These are phyloP conservation scores for Epichloe bromicola DNA, from an alignment of 2,329 filamentous ascomycete genomes.

Conservation along the genomic window DNA sequence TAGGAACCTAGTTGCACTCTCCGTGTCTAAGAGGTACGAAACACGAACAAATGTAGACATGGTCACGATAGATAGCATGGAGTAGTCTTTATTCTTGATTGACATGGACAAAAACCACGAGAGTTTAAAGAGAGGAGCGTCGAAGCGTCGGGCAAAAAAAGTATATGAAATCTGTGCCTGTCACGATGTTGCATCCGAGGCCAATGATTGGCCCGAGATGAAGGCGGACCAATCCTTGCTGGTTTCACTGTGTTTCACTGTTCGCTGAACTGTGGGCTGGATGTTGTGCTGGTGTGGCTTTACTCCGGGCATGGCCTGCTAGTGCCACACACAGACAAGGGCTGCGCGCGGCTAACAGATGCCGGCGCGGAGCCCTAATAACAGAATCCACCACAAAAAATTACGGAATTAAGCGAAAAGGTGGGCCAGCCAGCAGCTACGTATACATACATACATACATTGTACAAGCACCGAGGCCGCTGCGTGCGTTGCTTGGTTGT, in stretches of 20 bases:
- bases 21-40: neutral
- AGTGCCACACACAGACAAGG: neutral
- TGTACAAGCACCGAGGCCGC: neutral
- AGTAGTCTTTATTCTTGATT: neutral
- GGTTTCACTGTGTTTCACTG: neutral
- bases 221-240: neutral
- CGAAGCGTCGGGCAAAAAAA: no score
- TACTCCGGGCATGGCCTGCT: constrained; percentile 1
- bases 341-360: neutral
- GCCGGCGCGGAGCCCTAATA: constrained; percentile 14
- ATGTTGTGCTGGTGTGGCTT: neutral
- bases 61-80: neutral
- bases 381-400: constrained; percentile 14
- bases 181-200: neutral
- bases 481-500: no score
- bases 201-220: neutral
- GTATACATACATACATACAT: no score
- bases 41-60: neutral
- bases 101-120: neutral
- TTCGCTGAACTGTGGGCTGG: neutral
- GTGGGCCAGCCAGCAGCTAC: constrained; percentile 2
- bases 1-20: neutral
- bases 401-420: constrained; percentile 12
- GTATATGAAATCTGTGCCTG: no score
- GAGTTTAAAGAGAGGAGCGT: no score